Percentiles rank a stretch among this genome's conserved stretches.
Conservation (phyloP, 257 asterid species). For the Salvia hispanica region DNA sequence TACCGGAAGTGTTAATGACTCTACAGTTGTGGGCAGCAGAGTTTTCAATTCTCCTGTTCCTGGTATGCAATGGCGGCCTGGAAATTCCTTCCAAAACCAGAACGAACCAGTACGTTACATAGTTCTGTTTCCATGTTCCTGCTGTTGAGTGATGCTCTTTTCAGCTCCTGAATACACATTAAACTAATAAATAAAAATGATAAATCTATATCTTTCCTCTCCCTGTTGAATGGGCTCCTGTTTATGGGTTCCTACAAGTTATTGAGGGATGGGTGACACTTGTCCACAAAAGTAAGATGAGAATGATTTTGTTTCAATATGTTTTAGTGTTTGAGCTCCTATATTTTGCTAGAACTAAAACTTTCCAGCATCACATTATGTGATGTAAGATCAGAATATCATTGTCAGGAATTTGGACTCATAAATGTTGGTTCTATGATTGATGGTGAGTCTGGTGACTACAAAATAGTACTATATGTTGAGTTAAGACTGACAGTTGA, state of each 20-base stretch:
- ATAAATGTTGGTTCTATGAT: background rate
- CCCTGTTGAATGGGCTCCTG: conserved; percentile 11
- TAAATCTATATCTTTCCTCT: background rate
- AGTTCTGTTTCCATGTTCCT: conserved; percentile 22
- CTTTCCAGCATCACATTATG: background rate
- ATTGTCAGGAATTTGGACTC: conserved; percentile 16
- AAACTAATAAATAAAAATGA: conserved; percentile 4
- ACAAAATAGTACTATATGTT: background rate
- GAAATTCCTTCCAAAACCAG: conserved; percentile 82
- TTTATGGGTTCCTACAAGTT: conserved; percentile 12
- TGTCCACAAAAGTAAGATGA: conserved; percentile 14
- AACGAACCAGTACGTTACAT: conserved; percentile 63
- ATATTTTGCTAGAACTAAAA: background rate
- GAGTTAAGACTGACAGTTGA: conserved; percentile 13
- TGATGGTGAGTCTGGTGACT: background rate
- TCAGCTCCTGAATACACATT: conserved; percentile 9
- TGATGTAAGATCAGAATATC: background rate
- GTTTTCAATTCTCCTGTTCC: conserved; percentile 77
- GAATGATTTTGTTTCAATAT: conserved; percentile 1
- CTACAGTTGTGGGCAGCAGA: conserved; percentile 63
- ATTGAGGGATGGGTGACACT: background rate
- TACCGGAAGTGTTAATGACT: conserved; percentile 62
- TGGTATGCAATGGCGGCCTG: conserved; percentile 96
- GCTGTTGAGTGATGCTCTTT: background rate
- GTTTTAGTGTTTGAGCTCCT: conserved; percentile 18